Conservation (phyloP, 2,329 filamentous ascomycete species). For the Aaosphaeria pasadenensis region DNA sequence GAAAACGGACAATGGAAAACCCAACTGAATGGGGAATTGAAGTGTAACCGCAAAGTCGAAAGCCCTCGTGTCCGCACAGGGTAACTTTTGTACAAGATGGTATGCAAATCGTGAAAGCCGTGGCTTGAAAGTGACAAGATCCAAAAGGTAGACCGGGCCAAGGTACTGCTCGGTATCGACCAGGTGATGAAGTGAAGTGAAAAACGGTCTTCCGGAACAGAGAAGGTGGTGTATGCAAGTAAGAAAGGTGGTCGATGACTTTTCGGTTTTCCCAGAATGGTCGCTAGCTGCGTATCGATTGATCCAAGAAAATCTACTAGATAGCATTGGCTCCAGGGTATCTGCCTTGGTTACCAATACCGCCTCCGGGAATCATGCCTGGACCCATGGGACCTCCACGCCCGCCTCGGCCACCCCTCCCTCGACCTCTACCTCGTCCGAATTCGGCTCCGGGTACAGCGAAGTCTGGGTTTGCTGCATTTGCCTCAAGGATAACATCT, state of each 20-base stretch:
- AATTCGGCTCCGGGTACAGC: slow-evolving; percentile 56
- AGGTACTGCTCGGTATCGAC: no score
- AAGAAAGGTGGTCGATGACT: no score
- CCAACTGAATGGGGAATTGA: no score
- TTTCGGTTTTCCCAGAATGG: no score
- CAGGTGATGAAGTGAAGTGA: no score
- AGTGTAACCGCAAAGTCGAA: no score
- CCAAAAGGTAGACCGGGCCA: no score
- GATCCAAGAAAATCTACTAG: slow-evolving; percentile 8
- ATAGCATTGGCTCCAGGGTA: slow-evolving; percentile 32
- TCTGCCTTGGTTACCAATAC: slow-evolving; percentile 27
- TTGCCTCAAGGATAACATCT: slow-evolving; percentile 66
- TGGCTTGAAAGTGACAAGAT: background rate
- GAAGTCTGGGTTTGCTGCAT: slow-evolving; percentile 76
- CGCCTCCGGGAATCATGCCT: slow-evolving; percentile 23
- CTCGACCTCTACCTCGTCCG: slow-evolving; percentile 31
- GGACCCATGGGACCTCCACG: slow-evolving; percentile 21
- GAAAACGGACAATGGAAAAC: no score
- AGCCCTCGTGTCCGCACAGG: background rate
- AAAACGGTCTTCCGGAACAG: no score
- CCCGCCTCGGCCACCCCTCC: slow-evolving; percentile 23
- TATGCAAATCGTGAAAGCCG: background rate
- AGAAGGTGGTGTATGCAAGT: no score
- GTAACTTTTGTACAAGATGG: slow-evolving; percentile 5
- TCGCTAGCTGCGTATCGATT: no score